Evolutionary conservation across 805 yeast species (phyloP).

Genomic region (Candida ascalaphidarum): DNA sequence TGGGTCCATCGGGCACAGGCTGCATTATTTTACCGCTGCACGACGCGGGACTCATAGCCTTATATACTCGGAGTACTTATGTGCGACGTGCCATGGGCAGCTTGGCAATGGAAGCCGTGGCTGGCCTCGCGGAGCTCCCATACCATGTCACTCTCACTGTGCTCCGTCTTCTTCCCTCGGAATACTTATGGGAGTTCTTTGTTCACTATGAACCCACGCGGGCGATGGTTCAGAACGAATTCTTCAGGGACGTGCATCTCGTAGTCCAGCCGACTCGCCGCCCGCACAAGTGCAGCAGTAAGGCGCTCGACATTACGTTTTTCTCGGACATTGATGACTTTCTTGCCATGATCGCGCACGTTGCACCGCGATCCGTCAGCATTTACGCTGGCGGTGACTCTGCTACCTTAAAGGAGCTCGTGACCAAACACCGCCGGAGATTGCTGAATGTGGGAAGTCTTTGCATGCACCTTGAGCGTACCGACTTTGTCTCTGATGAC

Average conservation of each 20-base stretch:
- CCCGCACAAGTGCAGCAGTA: constrained; percentile 7
- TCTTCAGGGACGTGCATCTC: constrained; percentile 22
- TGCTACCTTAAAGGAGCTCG: constrained; percentile 14
- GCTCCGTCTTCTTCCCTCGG: constrained; percentile 9
- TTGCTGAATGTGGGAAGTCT: constrained; percentile 8
- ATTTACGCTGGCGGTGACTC: constrained; percentile 24
- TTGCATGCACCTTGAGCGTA: constrained; percentile 21
- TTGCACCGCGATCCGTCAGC: constrained; percentile 17
- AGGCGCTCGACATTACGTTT: constrained; percentile 9
- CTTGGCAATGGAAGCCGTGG: too few relatives aligned
- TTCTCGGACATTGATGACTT: constrained; percentile 25
- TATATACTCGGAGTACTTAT: too few relatives aligned
- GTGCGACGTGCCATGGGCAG: too few relatives aligned
- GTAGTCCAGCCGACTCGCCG: constrained; percentile 21
- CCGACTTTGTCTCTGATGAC: constrained; percentile 10
- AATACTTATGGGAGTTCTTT: constrained; percentile 15
- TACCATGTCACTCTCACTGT: constrained; percentile 13
- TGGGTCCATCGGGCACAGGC: too few relatives aligned
- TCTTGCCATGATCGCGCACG: constrained; percentile 16
- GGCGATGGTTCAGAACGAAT: constrained; percentile 17
- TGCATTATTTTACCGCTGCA: too few relatives aligned
- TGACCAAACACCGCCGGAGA: constrained; percentile 10
- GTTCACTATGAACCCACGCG: constrained; percentile 10
- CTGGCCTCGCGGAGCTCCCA: constrained; percentile 11
- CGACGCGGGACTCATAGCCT: too few relatives aligned